These are phyloP conservation scores for Elasticomyces elasticus DNA, from an alignment of 495 filamentous ascomycete species.

Conservation along the genomic window DNA sequence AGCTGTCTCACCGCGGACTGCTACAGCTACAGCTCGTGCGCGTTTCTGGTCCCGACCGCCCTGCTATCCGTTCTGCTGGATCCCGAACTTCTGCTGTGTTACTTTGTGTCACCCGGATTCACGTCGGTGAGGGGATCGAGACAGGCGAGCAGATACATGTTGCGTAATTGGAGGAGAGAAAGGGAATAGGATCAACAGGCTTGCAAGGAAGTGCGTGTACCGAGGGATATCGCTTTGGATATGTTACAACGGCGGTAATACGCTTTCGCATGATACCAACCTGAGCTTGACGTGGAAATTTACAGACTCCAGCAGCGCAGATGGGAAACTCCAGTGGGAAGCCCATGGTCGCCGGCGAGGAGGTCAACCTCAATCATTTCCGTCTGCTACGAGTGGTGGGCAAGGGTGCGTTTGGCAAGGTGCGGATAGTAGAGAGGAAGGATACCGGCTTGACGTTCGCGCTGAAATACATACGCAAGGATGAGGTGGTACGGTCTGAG, in stretches of 20 bases:
- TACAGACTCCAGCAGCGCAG: background rate
- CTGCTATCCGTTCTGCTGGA: background rate
- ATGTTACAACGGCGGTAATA: background rate
- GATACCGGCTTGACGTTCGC: conserved; percentile 91
- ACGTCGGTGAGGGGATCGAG: background rate
- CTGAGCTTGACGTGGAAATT: background rate
- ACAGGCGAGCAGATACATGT: background rate
- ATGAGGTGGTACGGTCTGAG: conserved; percentile 97
- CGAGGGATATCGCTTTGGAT: too few relatives aligned
- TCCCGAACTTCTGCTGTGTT: background rate
- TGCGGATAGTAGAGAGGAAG: conserved; percentile 95
- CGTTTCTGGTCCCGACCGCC: background rate
- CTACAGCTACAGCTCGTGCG: background rate
- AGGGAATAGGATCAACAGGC: background rate
- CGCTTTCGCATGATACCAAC: too few relatives aligned
- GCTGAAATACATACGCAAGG: conserved; percentile 96
- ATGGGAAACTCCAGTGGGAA: conserved; percentile 97
- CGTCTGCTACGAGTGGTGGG: conserved; percentile 89
- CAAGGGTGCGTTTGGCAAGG: conserved; percentile 96
- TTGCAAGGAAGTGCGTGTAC: too few relatives aligned
- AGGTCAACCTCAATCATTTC: conserved; percentile 97
- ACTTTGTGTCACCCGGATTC: background rate
- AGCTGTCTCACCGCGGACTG: background rate
- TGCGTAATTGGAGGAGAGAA: background rate
- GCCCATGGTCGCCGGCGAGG: conserved; percentile 81